Evolutionary conservation across 306 rosid species (phyloP).

Genomic region (Arachis hypogaea): DNA sequence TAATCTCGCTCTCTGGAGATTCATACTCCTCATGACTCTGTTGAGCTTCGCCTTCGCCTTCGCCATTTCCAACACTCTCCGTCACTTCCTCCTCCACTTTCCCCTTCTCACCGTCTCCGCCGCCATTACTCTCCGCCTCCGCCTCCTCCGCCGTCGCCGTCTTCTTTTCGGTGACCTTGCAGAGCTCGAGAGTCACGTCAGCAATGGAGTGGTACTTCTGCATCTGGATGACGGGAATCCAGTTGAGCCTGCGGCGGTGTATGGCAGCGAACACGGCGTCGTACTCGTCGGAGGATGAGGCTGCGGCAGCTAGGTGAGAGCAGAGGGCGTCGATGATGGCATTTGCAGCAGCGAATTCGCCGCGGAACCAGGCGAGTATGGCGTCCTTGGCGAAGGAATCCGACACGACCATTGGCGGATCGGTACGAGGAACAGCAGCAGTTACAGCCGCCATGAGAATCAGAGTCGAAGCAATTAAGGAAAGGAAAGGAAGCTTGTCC

Average conservation of each 20-base stretch:
- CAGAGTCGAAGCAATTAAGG: not conserved
- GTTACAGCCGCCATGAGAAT: conserved; percentile 76
- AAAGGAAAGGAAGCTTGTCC: not conserved
- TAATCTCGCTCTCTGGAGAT: conserved; percentile 73
- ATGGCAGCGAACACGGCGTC: conserved; percentile 60
- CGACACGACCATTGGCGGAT: conserved; percentile 59
- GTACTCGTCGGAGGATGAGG: conserved; percentile 47
- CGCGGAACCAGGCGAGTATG: conserved; percentile 73
- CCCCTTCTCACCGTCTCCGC: conserved; percentile 30
- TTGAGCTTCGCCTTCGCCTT: conserved; percentile 14
- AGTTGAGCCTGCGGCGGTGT: conserved; percentile 77
- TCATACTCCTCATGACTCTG: conserved; percentile 49
- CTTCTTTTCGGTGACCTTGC: conserved; percentile 53
- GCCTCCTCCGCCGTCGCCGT: conserved; percentile 20
- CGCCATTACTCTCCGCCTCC: conserved; percentile 27
- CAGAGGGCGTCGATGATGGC: conserved; percentile 86
- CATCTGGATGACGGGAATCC: conserved; percentile 97
- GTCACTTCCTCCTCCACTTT: conserved; percentile 42
- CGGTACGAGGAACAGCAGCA: conserved; percentile 45
- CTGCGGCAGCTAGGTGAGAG: conserved; percentile 59
- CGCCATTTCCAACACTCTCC: conserved; percentile 43
- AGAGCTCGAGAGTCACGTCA: conserved; percentile 75
- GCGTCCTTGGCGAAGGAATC: conserved; percentile 74
- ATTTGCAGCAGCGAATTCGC: conserved; percentile 95
- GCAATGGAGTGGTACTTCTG: conserved; percentile 88